Conservation (phyloP, 768 basidiomycete genomes). For the Mycena galericulata region DNA sequence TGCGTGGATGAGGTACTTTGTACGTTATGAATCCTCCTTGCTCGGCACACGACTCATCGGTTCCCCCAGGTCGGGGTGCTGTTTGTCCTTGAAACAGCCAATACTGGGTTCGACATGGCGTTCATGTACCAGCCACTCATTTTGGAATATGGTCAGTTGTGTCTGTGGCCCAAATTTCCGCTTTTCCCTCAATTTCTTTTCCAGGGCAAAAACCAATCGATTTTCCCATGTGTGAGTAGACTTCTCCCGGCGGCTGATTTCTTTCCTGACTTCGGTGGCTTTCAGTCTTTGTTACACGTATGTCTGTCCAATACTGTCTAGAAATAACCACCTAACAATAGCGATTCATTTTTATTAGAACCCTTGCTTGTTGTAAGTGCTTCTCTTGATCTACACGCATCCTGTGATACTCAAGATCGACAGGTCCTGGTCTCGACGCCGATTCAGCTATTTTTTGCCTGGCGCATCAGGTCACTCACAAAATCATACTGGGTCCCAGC, state of each 20-base stretch:
- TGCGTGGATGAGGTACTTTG: slow-evolving; percentile 55
- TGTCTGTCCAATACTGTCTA: slow-evolving; percentile 26
- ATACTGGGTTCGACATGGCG: slow-evolving; percentile 57
- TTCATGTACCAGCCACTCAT: slow-evolving; percentile 63
- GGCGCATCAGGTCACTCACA: slow-evolving; percentile 56
- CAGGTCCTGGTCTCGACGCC: slow-evolving; percentile 59
- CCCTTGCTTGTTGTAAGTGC: slow-evolving; percentile 44
- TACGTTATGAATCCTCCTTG: slow-evolving; percentile 32
- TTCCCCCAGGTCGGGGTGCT: slow-evolving; percentile 52
- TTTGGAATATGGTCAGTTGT: slow-evolving; percentile 48
- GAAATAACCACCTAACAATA: slow-evolving; percentile 30
- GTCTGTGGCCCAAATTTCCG: neutral
- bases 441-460: slow-evolving; percentile 61
- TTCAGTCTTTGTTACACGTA: slow-evolving; percentile 45
- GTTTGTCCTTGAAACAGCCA: slow-evolving; percentile 56
- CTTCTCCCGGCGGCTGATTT: no score
- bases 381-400: neutral
- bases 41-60: neutral
- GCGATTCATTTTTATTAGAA: slow-evolving; percentile 35
- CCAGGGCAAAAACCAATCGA: slow-evolving; percentile 16
- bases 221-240: slow-evolving; percentile 35
- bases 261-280: neutral
- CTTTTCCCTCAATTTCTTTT: neutral
- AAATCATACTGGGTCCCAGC: slow-evolving; percentile 50
- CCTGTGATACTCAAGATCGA: neutral